phyloP scores from a whole-genome alignment of 1,284 basidiomycete species.

The Irpex sp. region DNA sequence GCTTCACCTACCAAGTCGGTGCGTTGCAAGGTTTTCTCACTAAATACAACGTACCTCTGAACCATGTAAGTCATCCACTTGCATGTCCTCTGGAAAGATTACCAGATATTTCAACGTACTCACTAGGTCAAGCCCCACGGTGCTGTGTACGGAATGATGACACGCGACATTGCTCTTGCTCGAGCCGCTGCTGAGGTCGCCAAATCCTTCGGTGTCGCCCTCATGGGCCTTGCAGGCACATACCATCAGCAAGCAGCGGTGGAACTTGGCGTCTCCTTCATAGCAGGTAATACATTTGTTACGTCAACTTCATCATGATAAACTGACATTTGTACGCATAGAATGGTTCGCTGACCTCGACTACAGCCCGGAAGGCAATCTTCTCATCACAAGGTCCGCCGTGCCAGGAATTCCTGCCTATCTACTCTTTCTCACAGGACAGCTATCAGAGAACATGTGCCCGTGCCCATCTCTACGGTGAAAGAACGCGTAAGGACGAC shows the following conservation, averaged over 20 bases:
- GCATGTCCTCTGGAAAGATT: not conserved
- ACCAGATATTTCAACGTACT: not conserved
- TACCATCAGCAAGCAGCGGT: conserved; percentile 51
- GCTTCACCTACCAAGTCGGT: conserved; percentile 61
- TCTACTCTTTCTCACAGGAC: not conserved
- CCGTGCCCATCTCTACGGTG: conserved; percentile 40
- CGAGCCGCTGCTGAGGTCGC: conserved; percentile 47
- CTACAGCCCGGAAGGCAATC: conserved; percentile 49
- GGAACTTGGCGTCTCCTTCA: conserved; percentile 51
- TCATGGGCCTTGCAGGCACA: conserved; percentile 59
- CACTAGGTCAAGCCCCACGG: conserved; percentile 50
- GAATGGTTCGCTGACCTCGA: conserved; percentile 65
- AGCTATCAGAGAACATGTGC: conserved; percentile 43
- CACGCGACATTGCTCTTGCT: conserved; percentile 49
- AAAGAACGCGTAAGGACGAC: conserved; percentile 36
- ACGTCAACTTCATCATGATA: not conserved
- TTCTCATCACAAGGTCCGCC: conserved; percentile 52
- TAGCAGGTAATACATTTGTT: conserved; percentile 41
- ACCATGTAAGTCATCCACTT: conserved; percentile 39
- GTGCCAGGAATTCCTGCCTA: too few species aligned
- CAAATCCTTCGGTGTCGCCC: conserved; percentile 48
- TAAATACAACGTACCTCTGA: conserved; percentile 41
- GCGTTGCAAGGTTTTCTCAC: conserved; percentile 55
- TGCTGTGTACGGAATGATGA: conserved; percentile 52
- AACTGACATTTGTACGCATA: conserved; percentile 17